Percentiles rank a stretch among this genome's conserved stretches.
Conservation (phyloP, 2,329 filamentous ascomycete genomes). For the Cryphonectria japonica region DNA sequence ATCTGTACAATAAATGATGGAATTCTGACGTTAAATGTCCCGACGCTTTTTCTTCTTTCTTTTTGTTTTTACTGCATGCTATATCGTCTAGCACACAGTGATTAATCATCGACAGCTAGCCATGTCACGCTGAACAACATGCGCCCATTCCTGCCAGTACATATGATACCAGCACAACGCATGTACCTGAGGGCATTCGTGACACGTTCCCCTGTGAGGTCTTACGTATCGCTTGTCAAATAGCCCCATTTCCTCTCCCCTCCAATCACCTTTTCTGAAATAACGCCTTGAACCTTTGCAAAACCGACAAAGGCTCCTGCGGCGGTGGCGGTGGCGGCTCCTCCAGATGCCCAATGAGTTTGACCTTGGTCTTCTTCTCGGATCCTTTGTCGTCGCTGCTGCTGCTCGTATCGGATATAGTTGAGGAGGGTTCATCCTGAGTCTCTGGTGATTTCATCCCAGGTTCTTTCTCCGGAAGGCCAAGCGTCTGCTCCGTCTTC, state of each 20-base stretch:
- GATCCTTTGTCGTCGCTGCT: background rate
- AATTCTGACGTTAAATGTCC: background rate
- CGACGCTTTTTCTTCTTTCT: background rate
- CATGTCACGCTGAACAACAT: background rate
- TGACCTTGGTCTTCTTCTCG: background rate
- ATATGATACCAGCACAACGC: background rate
- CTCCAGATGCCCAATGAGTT: background rate
- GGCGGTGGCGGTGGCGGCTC: background rate
- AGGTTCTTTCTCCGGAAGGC: background rate
- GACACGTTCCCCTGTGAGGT: background rate
- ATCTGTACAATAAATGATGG: slow-evolving; percentile 33
- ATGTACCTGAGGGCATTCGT: background rate
- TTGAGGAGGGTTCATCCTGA: background rate
- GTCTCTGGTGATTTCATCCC: background rate
- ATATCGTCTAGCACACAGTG: background rate
- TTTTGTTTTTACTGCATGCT: background rate
- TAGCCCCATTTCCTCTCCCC: background rate
- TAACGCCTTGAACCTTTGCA: background rate
- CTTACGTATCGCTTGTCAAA: background rate
- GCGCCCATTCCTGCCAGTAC: background rate
- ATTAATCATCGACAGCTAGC: background rate
- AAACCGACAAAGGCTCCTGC: background rate
- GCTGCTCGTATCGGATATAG: background rate
- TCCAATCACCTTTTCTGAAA: background rate
- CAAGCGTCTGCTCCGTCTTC: background rate